Evolutionary conservation across 1,284 basidiomycete species (phyloP).

Genomic region (Prillingera fragicola): DNA sequence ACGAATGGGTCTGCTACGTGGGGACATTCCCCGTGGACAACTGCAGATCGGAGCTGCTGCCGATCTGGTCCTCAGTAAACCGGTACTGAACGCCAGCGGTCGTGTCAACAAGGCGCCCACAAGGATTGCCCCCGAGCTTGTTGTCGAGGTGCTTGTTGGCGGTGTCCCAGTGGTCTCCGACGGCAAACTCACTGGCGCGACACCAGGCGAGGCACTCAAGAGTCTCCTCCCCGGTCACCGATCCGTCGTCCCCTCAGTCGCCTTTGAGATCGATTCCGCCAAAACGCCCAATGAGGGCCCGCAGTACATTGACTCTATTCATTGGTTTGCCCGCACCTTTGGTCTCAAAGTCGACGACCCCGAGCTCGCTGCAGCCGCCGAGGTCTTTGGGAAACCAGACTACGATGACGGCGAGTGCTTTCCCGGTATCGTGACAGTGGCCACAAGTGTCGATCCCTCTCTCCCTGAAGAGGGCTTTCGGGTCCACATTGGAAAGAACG

Average conservation of each 20-base stretch:
- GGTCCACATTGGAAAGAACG: neutral
- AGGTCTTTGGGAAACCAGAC: neutral
- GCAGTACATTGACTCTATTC: too few species aligned
- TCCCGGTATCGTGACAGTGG: too few species aligned
- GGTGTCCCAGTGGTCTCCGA: neutral
- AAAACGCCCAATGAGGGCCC: too few species aligned
- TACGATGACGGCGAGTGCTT: neutral
- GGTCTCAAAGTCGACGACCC: neutral
- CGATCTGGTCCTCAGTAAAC: neutral
- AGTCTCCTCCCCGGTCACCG: neutral
- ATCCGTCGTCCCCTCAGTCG: neutral
- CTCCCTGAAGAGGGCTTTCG: neutral
- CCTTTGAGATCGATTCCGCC: neutral
- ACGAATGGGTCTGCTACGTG: too few species aligned
- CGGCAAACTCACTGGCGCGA: too few species aligned
- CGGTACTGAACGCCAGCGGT: neutral
- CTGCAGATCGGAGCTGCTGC: neutral
- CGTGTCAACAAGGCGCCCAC: too few species aligned
- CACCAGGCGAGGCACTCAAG: neutral
- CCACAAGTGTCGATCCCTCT: neutral
- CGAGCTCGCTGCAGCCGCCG: neutral
- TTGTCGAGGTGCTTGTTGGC: neutral
- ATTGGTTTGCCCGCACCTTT: neutral
- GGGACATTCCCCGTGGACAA: too few species aligned
- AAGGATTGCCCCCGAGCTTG: too few species aligned